Evolutionary conservation across 228 moss, liverwort and hornwort species (phyloP), one percentile per base, ranked within the genome.

Genomic region (Sphagnum magellanicum): DNA sequence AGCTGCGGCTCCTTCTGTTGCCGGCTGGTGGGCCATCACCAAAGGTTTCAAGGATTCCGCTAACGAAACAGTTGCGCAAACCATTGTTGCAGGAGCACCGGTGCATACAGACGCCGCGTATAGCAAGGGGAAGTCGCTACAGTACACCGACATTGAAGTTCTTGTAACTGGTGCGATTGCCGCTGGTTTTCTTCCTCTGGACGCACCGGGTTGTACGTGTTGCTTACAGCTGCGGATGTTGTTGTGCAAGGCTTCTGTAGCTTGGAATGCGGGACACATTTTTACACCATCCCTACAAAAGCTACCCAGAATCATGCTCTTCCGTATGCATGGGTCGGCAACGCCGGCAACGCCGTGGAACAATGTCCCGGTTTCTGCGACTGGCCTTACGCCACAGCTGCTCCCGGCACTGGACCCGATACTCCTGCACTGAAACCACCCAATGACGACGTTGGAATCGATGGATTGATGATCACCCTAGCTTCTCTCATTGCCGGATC

Each of bases 401-500:
- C 74, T 3, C 74, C 83, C 0, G 88, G 85, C 1, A 16, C 67
- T 5, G 79, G 79, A 4, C 83, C 83, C 0, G n/a, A 82, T 4
- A 14, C 1, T 2, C 81, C 79, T 4, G 74, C 83, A 0, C 14
- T 87, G 47, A 82, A 74, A 68, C 12, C 81, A 0, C 92, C 92
- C 1, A 92, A 81, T n/a, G 77, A 81, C 4, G 93, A 91, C 15
- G 72, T 79, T 0, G 93, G 90, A 0, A 55, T 83, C 0, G 90
- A 90, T 4, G 93, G 93, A 0, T 70, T 91, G 85, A 79, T 90
- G 10, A 87, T 93, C 67, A 93, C 85, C 68, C 62, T 85, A 0
- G 92, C 83, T 0, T 64, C 72, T 1, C 49, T 92, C 73, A 69
- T 92, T 0, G 68, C 79, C 0, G 92, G 92, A 5, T 68, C 78